phyloP scores from a whole-genome alignment of 73 alveolate genomes.

The Uronychia binucleata region DNA sequence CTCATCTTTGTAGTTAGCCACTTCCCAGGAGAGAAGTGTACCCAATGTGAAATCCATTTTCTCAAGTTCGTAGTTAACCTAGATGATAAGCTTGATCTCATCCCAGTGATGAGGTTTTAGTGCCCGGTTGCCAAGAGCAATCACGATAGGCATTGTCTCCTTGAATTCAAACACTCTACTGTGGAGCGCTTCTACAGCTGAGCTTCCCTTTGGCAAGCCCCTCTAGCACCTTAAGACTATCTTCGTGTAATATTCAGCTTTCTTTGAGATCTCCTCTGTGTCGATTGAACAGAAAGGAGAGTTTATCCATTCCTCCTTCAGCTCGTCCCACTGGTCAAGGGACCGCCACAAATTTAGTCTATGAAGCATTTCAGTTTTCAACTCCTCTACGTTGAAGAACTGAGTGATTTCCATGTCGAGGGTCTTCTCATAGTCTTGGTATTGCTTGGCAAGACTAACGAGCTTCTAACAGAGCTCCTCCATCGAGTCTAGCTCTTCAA shows the following conservation, averaged over 20 bases:
- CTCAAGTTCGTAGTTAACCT: constrained; percentile 44
- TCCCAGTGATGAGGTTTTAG: constrained; percentile 72
- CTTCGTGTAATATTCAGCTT: constrained; percentile 72
- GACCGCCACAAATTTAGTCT: constrained; percentile 69
- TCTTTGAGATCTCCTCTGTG: constrained; percentile 61
- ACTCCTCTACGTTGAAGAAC: constrained; percentile 42
- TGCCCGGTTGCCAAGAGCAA: constrained; percentile 72
- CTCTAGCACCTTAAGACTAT: constrained; percentile 75
- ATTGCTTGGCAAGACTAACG: constrained; percentile 55
- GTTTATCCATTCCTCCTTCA: constrained; percentile 55
- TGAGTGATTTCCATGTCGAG: constrained; percentile 61
- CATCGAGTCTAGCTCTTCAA: constrained; percentile 20
- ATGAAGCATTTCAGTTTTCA: constrained; percentile 37
- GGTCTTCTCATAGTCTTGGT: constrained; percentile 55
- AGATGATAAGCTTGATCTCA: constrained; percentile 62
- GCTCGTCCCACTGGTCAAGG: constrained; percentile 57
- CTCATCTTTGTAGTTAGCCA: constrained; percentile 69
- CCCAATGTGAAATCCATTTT: constrained; percentile 68
- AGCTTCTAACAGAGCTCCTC: constrained; percentile 51
- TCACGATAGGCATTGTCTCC: constrained; percentile 88
- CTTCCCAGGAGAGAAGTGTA: constrained; percentile 70
- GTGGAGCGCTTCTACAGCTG: constrained; percentile 66
- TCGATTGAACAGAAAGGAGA: constrained; percentile 60
- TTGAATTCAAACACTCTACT: constrained; percentile 72
- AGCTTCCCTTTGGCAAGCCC: constrained; percentile 57